A percentile compares a stretch with the other conserved stretches of the same genome.
These are phyloP conservation scores for Catenaria anguillulae DNA, from an alignment of 371 early-diverging fungal genomes.

Conservation along the genomic window DNA sequence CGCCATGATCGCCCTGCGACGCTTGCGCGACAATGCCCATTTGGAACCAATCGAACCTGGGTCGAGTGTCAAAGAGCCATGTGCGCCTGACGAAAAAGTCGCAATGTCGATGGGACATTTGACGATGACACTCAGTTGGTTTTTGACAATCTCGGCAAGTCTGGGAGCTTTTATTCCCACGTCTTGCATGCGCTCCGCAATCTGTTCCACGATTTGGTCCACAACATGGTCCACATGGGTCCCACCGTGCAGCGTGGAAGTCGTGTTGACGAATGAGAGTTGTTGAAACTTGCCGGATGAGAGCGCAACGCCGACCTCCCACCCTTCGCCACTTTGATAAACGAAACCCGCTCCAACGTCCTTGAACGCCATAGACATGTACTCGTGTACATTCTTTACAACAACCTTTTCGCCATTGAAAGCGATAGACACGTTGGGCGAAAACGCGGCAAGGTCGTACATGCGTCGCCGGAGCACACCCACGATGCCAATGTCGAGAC, in stretches of 20 bases:
- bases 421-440: slow-evolving; percentile 75
- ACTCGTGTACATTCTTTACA: slow-evolving; percentile 82
- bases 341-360: slow-evolving; percentile 23
- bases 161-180: slow-evolving; percentile 60
- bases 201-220: slow-evolving; percentile 70
- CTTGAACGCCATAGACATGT: slow-evolving; percentile 67
- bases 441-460: slow-evolving; percentile 93
- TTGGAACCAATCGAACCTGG: slow-evolving; percentile 78
- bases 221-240: slow-evolving; percentile 85
- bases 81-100: slow-evolving; percentile 98
- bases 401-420: slow-evolving; percentile 78
- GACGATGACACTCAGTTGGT: slow-evolving; percentile 87
- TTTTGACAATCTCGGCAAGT: slow-evolving; percentile 81
- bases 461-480: slow-evolving; percentile 90
- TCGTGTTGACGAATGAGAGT: slow-evolving; percentile 85
- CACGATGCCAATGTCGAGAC: slow-evolving; percentile 78
- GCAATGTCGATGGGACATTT: slow-evolving; percentile 98
- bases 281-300: slow-evolving; percentile 97
- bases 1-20: slow-evolving; percentile 61
- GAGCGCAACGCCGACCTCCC: slow-evolving; percentile 91
- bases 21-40: slow-evolving; percentile 62
- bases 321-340: slow-evolving; percentile 64
- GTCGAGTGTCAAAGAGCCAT: slow-evolving; percentile 92
- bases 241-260: slow-evolving; percentile 97
- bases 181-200: slow-evolving; percentile 61